phyloP scores from a whole-genome alignment of 2,329 filamentous ascomycete species.

The Colletotrichum tropicicola region DNA sequence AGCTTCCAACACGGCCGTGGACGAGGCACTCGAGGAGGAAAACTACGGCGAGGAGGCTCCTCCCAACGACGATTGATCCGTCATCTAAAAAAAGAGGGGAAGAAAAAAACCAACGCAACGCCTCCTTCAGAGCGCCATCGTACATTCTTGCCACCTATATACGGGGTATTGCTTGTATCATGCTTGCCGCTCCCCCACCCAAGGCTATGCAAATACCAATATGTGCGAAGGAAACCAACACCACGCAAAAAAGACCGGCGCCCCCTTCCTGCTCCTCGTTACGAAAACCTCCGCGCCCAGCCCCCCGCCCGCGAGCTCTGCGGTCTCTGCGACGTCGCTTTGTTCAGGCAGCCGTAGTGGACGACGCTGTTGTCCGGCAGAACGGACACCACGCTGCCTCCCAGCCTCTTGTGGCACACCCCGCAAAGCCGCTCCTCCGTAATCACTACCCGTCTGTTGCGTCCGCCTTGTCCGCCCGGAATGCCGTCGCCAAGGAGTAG shows the following conservation, averaged over 20 bases:
- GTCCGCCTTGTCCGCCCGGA: conserved; percentile 59
- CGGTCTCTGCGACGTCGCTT: conserved; percentile 49
- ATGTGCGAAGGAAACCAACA: conserved; percentile 16
- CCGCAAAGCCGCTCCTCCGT: conserved; percentile 89
- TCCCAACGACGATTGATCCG: conserved; percentile 66
- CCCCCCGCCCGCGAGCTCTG: conserved; percentile 42
- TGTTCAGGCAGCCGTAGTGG: conserved; percentile 80
- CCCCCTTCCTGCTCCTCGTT: conserved; percentile 29
- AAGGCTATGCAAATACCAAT: conserved; percentile 35
- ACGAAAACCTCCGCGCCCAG: conserved; percentile 47
- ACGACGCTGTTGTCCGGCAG: conserved; percentile 85
- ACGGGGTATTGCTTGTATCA: conserved; percentile 39
- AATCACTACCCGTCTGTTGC: conserved; percentile 77
- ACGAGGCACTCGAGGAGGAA: conserved; percentile 72
- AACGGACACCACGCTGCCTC: conserved; percentile 89
- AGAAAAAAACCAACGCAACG: not conserved
- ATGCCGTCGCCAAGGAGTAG: conserved; percentile 77
- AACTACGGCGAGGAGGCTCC: conserved; percentile 87
- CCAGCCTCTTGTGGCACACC: conserved; percentile 92
- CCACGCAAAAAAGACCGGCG: conserved; percentile 26
- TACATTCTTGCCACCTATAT: conserved; percentile 28
- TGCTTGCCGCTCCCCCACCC: conserved; percentile 31
- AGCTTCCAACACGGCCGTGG: conserved; percentile 39
- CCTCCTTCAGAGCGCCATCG: conserved; percentile 12
- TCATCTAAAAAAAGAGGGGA: not conserved